Evolutionary conservation across 176 grass and related monocot species (phyloP), one percentile per base, ranked within the genome.

Genomic region (Hordeum marinum): DNA sequence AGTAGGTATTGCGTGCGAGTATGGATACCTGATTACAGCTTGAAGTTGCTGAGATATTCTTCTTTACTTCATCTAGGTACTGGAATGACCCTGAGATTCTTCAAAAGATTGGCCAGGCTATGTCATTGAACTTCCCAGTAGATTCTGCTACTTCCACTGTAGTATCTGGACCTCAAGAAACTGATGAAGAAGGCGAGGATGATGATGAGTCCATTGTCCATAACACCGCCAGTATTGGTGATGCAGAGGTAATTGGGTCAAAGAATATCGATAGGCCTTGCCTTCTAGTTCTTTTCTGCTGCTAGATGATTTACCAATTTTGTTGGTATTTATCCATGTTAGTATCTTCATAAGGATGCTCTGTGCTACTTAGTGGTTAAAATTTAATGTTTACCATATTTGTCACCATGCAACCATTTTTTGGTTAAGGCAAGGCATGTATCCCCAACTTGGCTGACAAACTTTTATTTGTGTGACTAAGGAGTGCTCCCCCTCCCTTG

Each of bases 71-170:
- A 62, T 85, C 17, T 72, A 98, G 96, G 89, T 98, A 98, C 84
- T 98, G 93, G 96, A 98, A 98, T 92, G 96, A 98, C 82, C 87
- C 96, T 46, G 91, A 90, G 20, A 84, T 90, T 92, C 93, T 98
- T 75, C 85, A 95, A 85, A 98, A 98, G 89, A 87, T 98, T 75
- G 96, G 93, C 21, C 85, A 98, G 74, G 96, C 93, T 76, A 95
- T 98, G 93, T 90, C 91, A 54, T 75, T 98, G 57, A 86, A 60
- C 39, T 34, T 84, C 84, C 87, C 91, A 43, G 93, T 83, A 58
- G 93, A 94, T 76, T 86, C 85, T 83, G 86, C 85, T 83, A 77
- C 77, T 36, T 80, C 87, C 48, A 46, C 89, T 42, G 81, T 58
- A 26, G 42, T 82, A 52, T 86, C 89, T 76, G 93, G 87, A 80